Conservation (phyloP, 208 protist genomes). For the Trichomonas tenax region DNA sequence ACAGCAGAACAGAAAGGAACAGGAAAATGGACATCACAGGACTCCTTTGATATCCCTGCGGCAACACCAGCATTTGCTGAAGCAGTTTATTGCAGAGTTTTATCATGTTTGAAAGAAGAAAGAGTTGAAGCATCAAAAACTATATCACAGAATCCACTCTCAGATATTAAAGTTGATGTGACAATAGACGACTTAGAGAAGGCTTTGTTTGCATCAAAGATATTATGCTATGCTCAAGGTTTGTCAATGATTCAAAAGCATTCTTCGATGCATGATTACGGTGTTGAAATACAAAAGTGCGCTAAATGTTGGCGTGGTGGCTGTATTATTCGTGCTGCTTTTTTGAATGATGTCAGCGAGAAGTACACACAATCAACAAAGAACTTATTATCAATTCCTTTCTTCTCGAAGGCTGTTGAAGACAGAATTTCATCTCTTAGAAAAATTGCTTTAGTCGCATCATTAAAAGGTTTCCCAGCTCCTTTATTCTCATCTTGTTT, state of each 20-base stretch:
- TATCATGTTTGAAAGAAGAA: conserved; percentile 68
- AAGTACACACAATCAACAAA: conserved; percentile 51
- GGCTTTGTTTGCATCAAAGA: conserved; percentile 54
- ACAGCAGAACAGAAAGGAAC: conserved; percentile 87
- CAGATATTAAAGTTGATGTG: not conserved
- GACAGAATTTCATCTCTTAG: conserved; percentile 42
- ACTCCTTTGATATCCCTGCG: conserved; percentile 43
- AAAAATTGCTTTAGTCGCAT: conserved; percentile 36
- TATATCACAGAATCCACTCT: not conserved
- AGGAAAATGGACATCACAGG: conserved; percentile 75
- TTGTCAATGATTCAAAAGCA: conserved; percentile 45
- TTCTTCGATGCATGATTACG: conserved; percentile 41
- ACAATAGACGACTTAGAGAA: not conserved
- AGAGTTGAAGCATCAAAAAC: conserved; percentile 48
- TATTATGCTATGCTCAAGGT: conserved; percentile 63
- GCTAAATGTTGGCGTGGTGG: conserved; percentile 66
- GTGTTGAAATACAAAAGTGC: conserved; percentile 54
- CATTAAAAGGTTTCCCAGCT: conserved; percentile 49
- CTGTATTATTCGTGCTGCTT: conserved; percentile 67
- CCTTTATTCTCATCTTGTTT: conserved; percentile 55
- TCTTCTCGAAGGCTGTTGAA: conserved; percentile 51
- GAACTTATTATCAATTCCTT: conserved; percentile 50
- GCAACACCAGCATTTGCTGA: conserved; percentile 33
- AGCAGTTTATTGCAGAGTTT: conserved; percentile 32
- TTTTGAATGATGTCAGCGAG: conserved; percentile 56